Evolutionary conservation across 495 filamentous ascomycete species (phyloP).

Genomic region (Neurospora terricola): DNA sequence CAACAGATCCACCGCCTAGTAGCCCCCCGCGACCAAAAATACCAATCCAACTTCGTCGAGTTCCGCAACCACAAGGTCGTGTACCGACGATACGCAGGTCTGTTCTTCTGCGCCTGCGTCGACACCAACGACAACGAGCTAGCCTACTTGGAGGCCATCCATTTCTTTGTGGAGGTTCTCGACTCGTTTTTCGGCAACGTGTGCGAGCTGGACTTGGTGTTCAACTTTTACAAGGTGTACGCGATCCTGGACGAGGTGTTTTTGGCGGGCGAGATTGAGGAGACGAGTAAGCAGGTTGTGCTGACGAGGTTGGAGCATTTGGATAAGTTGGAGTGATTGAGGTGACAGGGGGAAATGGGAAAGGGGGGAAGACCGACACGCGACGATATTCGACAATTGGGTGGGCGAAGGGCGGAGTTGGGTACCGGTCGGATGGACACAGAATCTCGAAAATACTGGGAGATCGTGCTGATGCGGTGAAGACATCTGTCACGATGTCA

Average conservation of each 20-base stretch:
- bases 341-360: not conserved
- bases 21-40: slow-evolving; percentile 95
- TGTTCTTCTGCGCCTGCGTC: slow-evolving; percentile 98
- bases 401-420: too few species aligned
- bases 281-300: slow-evolving; percentile 97
- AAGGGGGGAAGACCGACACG: too few species aligned
- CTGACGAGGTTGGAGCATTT: slow-evolving; percentile 88
- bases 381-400: too few species aligned
- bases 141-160: slow-evolving; percentile 93
- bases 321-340: slow-evolving; percentile 79
- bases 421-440: too few species aligned
- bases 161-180: slow-evolving; percentile 98
- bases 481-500: too few species aligned
- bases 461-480: too few species aligned
- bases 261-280: slow-evolving; percentile 93
- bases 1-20: slow-evolving; percentile 86
- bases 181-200: slow-evolving; percentile 99
- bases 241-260: slow-evolving; percentile 97
- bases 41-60: slow-evolving; percentile 99
- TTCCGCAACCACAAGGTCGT: slow-evolving; percentile 88
- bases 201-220: slow-evolving; percentile 98
- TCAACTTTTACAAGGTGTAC: slow-evolving; percentile 99
- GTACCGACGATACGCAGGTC: slow-evolving; percentile 89
- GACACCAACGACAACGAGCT: slow-evolving; percentile 99
- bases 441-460: too few species aligned